Evolutionary conservation across 83 land plant genomes (phyloP).

Genomic region (Diphasiastrum complanatum): DNA sequence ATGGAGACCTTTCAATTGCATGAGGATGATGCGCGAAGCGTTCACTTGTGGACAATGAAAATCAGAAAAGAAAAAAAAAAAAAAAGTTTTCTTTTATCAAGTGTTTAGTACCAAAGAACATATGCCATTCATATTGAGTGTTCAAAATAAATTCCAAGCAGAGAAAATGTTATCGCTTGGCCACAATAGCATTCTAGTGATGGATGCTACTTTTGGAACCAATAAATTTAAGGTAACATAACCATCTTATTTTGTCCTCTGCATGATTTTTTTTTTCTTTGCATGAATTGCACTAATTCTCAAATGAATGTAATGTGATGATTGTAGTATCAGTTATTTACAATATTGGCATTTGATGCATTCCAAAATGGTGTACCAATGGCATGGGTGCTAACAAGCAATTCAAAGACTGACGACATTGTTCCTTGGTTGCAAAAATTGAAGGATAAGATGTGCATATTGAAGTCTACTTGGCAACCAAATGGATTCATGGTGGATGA

Average conservation of each 20-base stretch:
- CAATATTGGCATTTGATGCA: conserved; percentile 70
- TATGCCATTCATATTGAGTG: conserved; percentile 48
- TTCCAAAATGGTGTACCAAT: conserved; percentile 61
- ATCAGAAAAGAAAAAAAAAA: too few relatives aligned
- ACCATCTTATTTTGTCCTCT: background rate
- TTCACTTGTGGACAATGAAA: conserved; percentile 53
- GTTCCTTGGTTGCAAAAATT: conserved; percentile 65
- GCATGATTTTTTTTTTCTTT: conserved; percentile 7
- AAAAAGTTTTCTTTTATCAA: conserved; percentile 58
- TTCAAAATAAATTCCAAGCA: conserved; percentile 76
- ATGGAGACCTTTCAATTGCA: conserved; percentile 60
- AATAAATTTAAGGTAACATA: conserved; percentile 54
- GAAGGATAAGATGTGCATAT: conserved; percentile 34
- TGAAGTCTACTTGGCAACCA: conserved; percentile 46
- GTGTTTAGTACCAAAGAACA: conserved; percentile 47
- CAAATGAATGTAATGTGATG: background rate
- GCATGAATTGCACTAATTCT: background rate
- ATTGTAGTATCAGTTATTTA: conserved; percentile 58
- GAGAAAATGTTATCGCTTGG: conserved; percentile 65
- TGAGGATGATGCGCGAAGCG: conserved; percentile 57
- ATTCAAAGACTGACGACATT: conserved; percentile 40
- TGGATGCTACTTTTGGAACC: conserved; percentile 61
- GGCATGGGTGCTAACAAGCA: conserved; percentile 66
- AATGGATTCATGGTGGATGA: conserved; percentile 67
- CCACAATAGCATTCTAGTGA: conserved; percentile 50